Percentiles rank a stretch among this genome's conserved stretches.
phyloP scores from a whole-genome alignment of 352 stramenopile genomes.

The Phytophthora lateralis region DNA sequence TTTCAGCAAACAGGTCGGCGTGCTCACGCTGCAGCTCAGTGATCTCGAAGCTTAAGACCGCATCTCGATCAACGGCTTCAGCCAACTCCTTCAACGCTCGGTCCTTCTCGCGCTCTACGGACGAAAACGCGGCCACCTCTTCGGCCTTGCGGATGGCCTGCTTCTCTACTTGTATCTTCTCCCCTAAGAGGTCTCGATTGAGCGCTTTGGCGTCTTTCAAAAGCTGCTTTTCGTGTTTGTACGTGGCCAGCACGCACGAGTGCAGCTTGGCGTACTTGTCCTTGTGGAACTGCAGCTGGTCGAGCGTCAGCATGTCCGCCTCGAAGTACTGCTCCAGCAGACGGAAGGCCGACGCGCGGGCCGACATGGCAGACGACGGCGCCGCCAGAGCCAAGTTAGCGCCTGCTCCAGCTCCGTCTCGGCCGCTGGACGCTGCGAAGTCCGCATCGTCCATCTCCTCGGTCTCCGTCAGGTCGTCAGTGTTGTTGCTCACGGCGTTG shows the following conservation, averaged over 20 bases:
- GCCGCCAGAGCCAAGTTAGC: conserved; percentile 8
- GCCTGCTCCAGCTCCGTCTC: conserved; percentile 20
- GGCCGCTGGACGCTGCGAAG: background rate
- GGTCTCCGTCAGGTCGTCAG: conserved; percentile 20
- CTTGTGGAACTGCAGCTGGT: conserved; percentile 84
- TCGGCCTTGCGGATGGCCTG: conserved; percentile 85
- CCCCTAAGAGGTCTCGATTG: conserved; percentile 81
- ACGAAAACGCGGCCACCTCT: conserved; percentile 72
- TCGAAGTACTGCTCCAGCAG: conserved; percentile 87
- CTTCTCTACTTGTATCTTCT: conserved; percentile 90
- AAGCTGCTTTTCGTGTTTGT: conserved; percentile 83
- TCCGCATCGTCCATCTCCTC: conserved; percentile 19
- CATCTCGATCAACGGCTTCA: conserved; percentile 80
- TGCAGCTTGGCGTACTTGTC: conserved; percentile 79
- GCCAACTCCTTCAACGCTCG: conserved; percentile 76
- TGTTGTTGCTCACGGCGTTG: conserved; percentile 3
- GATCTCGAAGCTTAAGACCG: conserved; percentile 87
- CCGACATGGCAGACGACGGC: conserved; percentile 52
- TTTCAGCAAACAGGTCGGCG: conserved; percentile 69
- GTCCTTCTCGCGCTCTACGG: conserved; percentile 84
- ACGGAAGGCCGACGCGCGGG: conserved; percentile 71
- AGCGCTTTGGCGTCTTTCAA: conserved; percentile 84
- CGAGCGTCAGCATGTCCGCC: conserved; percentile 80
- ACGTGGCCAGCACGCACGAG: conserved; percentile 72
- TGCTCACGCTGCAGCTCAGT: conserved; percentile 86